Base-by-base conservation (phyloP, 768 basidiomycete genomes). In the Astraeus odoratus region DNA sequence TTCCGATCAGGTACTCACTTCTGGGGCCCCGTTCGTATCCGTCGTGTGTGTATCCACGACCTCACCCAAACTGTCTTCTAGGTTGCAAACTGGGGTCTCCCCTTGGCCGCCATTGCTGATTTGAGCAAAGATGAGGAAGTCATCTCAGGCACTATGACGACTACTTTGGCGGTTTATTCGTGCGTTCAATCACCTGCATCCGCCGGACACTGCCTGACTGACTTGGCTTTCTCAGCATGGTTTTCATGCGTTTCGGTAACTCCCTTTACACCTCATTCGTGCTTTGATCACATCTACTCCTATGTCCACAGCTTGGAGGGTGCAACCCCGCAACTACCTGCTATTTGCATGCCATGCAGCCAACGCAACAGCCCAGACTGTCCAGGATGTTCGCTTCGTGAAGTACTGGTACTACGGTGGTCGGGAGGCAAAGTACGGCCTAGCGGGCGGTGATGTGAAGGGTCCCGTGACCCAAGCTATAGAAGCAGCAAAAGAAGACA, bases 71-170 rank as follows among this genome's bases (percentile, higher is more conserved):
- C 49, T 37, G 44, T 39, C 31, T 51, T 45, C 40, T 58, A 95
- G 94, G 83, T 93, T 50, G 95, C 95, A 50, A 99, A 99, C 73
- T 99, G 95, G 89, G 95, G 95, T 57, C 78, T 99, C 15, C 95
- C 95, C 47, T 68, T 98, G 30, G 95, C 95, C 57, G 95, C 95
- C 34, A 71, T 99, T 35, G 59, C 92, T 5, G 95, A 99, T 70
- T 69, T 98, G 59, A 73, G 70, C 51, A 96, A 93, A 61, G 92
- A 97, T 78, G 92, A 96, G 65, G 90, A 96, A 56, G 76, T 91
- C 61, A 99, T 99, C 55, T 97, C 94, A 40, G 95, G 94, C 13
- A 78, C 92, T 26, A 99, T 99, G 95, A 94, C 92, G 2, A 80
- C 88, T 36, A 88, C 95, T 19, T 76, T 99, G 33, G 77, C 81